Percentiles rank a stretch among this genome's conserved stretches.
These are phyloP conservation scores for Niveomyces coronatus DNA, from an alignment of 2,329 filamentous ascomycete genomes.

Conservation along the genomic window DNA sequence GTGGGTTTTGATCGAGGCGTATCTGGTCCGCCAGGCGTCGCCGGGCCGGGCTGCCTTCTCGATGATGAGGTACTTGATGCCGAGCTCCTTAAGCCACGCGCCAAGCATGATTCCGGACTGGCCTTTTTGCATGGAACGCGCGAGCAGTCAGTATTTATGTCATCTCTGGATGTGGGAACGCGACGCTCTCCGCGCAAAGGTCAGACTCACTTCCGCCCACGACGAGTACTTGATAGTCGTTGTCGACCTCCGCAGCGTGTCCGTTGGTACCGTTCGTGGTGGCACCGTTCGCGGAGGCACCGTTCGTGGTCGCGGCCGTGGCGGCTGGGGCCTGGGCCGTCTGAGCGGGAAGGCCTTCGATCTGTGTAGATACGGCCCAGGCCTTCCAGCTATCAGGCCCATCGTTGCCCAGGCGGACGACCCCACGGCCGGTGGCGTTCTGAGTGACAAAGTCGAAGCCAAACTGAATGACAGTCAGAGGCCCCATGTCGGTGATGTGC, in stretches of 20 bases:
- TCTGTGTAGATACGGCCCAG: conserved; percentile 17
- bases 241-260: conserved; percentile 14
- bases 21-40: conserved; percentile 41
- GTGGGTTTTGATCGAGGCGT: conserved; percentile 20
- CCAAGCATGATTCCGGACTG: conserved; percentile 31
- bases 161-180: too few species aligned
- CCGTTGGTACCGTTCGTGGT: background rate
- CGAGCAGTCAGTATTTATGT: too few species aligned
- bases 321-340: background rate
- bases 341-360: conserved; percentile 16
- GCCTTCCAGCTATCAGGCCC: conserved; percentile 14
- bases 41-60: conserved; percentile 35
- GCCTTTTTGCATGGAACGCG: conserved; percentile 16
- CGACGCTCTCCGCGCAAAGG: too few species aligned
- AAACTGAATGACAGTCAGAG: conserved; percentile 12
- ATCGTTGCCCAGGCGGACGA: conserved; percentile 14
- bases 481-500: conserved; percentile 11
- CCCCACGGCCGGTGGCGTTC: conserved; percentile 13
- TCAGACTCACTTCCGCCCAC: conserved; percentile 25
- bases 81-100: conserved; percentile 19
- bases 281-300: background rate
- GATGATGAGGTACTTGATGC: conserved; percentile 26
- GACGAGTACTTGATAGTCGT: conserved; percentile 29
- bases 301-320: conserved; percentile 1
- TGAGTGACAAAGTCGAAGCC: conserved; percentile 14